Evolutionary conservation across 2,329 filamentous ascomycete species (phyloP), one percentile per base, ranked within the genome.

Genomic region (Trichophyton verrucosum): DNA sequence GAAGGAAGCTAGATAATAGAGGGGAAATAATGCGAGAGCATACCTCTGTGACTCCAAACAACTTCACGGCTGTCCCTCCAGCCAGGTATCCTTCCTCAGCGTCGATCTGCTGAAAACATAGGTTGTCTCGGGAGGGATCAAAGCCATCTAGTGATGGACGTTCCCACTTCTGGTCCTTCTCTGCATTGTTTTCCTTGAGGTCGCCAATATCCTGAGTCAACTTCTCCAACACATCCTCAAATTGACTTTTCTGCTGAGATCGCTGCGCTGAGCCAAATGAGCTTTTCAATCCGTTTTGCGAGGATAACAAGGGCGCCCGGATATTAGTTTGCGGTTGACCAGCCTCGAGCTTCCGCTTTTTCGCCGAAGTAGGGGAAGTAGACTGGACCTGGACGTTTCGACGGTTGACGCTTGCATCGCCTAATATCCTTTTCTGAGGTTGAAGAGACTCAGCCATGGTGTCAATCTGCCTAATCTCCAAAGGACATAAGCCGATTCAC

Each of bases 31-130:
- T 42, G 57, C 51, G 38, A 47, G 17, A 22, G 33, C 71, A 61
- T 74, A 85, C 85, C 78, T 88, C 85, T 38, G 90, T 96, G 3
- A 97, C 91, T 68, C 94, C 94, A 75, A 97, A 99, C 20, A 99
- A 81, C 77, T 94, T 95, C 61, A 99, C 83, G 0, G 89, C 86
- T 0, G 89, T 80, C 70, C 80, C 86, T 57, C 88, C 88, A 71
- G 86, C 78, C 1, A 96, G 74, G 2, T 85, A 88, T 20, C 94
- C 92, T 72, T 99, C 92, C 71, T 97, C 91, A 0, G 85, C 87
- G 70, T 99, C 95, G 66, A 99, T 99, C 70, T 95, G 88, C 76
- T 99, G 94, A 70, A 99, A 97, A 65, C 82, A 85, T n/a, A 99
- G 78, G 65, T 77, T 86, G 65, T 94, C 84, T 40, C 76, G 83